phyloP scores from a whole-genome alignment of 441 rosid species.

The Melastoma candidum region DNA sequence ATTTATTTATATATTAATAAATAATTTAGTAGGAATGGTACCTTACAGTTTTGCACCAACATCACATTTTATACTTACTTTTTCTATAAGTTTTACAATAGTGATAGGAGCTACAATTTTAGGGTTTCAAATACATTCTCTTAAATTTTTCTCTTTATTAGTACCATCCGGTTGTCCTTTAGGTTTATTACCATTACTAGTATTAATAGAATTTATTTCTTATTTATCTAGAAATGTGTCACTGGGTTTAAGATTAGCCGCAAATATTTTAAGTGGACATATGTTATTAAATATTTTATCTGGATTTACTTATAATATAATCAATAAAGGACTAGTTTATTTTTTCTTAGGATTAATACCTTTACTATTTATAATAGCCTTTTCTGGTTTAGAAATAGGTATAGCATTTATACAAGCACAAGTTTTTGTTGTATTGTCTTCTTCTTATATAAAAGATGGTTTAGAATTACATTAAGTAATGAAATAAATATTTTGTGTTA shows the following conservation, averaged over 20 bases:
- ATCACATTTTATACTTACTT: too few species aligned
- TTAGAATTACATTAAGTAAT: conserved; percentile 5
- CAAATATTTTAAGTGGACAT: too few species aligned
- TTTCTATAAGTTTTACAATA: conserved; percentile 7
- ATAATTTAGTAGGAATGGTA: conserved; percentile 10
- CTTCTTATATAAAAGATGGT: conserved; percentile 6
- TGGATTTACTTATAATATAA: conserved; percentile 1
- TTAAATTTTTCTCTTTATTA: conserved; percentile 1
- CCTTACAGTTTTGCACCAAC: conserved; percentile 10
- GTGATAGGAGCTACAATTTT: conserved; percentile 9
- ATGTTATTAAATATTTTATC: too few species aligned
- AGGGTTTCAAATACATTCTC: background rate
- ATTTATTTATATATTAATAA: too few species aligned
- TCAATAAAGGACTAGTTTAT: conserved; percentile 1
- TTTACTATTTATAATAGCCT: too few species aligned
- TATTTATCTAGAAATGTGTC: too few species aligned
- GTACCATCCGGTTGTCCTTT: conserved; percentile 4
- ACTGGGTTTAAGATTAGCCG: too few species aligned
- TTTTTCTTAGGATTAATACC: too few species aligned
- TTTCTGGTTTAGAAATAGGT: conserved; percentile 1
- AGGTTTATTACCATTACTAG: conserved; percentile 5
- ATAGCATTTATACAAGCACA: conserved; percentile 10
- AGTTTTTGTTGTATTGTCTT: conserved; percentile 9
- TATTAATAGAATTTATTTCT: background rate
- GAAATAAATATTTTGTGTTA: too few species aligned